A percentile compares a stretch with the other conserved stretches of the same genome.
Conservation (phyloP, 306 rosid genomes). For the Dryas octopetala region DNA sequence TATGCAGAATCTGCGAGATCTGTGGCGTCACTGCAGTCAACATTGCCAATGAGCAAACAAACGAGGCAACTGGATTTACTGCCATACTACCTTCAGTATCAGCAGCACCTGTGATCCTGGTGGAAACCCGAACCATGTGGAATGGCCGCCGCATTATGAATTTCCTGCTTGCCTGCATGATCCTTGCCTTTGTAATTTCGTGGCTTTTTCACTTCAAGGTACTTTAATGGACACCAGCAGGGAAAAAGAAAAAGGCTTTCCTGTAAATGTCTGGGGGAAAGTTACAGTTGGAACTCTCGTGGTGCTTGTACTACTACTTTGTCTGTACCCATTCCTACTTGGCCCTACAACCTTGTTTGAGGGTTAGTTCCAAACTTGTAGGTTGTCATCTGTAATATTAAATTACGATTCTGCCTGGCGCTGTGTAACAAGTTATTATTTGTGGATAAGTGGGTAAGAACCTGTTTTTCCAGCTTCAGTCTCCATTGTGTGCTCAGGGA, state of each 20-base stretch:
- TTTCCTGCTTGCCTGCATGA: conserved; percentile 50
- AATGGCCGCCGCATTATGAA: conserved; percentile 49
- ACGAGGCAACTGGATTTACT: conserved; percentile 13
- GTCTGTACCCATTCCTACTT: not conserved
- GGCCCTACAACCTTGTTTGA: not conserved
- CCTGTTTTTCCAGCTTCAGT: not conserved
- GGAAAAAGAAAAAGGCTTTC: not conserved
- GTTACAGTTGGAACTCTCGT: not conserved
- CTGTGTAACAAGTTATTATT: not conserved
- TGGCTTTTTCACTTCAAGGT: conserved; percentile 58
- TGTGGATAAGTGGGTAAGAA: not conserved
- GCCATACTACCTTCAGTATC: conserved; percentile 25
- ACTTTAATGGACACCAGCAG: conserved; percentile 12
- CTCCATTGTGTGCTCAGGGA: not conserved
- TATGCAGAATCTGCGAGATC: conserved; percentile 43
- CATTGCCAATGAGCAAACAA: conserved; percentile 23
- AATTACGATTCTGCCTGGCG: not conserved
- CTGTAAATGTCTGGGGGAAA: not conserved
- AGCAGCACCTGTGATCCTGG: conserved; percentile 29
- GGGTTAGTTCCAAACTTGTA: conserved; percentile 2
- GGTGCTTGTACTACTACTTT: not conserved
- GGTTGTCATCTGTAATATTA: conserved; percentile 13
- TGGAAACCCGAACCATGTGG: conserved; percentile 42
- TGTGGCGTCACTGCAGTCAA: conserved; percentile 40
- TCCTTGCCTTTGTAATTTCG: conserved; percentile 48